A percentile compares a stretch with the other conserved stretches of the same genome.
phyloP scores from a whole-genome alignment of 305 asterid genomes.

The Andrographis paniculata region DNA sequence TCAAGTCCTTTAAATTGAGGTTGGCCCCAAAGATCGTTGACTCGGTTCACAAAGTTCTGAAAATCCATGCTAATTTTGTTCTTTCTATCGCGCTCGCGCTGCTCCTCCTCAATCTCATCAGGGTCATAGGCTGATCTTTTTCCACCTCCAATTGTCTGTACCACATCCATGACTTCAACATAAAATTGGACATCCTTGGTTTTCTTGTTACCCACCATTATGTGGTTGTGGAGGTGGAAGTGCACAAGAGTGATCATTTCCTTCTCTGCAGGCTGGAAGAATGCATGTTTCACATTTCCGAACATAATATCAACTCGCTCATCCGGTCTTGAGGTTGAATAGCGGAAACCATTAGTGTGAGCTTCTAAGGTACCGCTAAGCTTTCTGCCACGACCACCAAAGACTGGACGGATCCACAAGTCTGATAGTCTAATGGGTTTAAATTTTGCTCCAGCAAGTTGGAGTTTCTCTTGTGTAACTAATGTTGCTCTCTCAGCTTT shows the following conservation, averaged over 20 bases:
- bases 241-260: constrained; percentile 83
- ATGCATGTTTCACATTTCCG: constrained; percentile 63
- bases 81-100: constrained; percentile 68
- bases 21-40: constrained; percentile 72
- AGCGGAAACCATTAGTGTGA: constrained; percentile 67
- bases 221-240: constrained; percentile 75
- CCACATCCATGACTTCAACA: constrained; percentile 79
- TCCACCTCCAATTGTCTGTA: constrained; percentile 66
- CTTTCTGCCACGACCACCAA: constrained; percentile 77
- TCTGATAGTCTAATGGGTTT: constrained; percentile 62
- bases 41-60: constrained; percentile 61
- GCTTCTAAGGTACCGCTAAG: constrained; percentile 65
- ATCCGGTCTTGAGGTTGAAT: constrained; percentile 55
- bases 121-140: constrained; percentile 77
- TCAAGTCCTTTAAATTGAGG: constrained; percentile 47
- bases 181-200: constrained; percentile 80
- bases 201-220: constrained; percentile 83
- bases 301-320: constrained; percentile 69
- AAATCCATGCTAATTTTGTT: constrained; percentile 69
- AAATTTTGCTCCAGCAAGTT: constrained; percentile 50
- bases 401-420: constrained; percentile 68
- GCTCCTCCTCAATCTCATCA: constrained; percentile 89
- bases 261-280: constrained; percentile 82
- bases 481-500: constrained; percentile 75
- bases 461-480: constrained; percentile 63